These are phyloP conservation scores for Tephrocybe sp. DNA, from an alignment of 768 basidiomycete species.

Conservation along the genomic window DNA sequence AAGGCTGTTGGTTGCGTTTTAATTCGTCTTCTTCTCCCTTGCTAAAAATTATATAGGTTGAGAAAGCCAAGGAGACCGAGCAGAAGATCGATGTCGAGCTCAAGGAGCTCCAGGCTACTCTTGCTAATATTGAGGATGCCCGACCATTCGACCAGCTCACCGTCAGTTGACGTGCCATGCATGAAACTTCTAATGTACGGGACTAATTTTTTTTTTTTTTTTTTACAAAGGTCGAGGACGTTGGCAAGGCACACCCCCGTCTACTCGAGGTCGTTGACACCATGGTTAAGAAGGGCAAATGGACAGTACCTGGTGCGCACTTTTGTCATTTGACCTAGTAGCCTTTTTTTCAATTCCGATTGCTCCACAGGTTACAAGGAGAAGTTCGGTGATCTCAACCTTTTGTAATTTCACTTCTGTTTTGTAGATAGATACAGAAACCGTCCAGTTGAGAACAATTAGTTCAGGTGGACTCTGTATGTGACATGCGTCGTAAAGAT, in stretches of 20 bases:
- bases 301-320: constrained; percentile 87
- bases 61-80: constrained; percentile 86
- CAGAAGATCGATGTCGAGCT: constrained; percentile 90
- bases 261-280: constrained; percentile 88
- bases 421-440: constrained; percentile 17
- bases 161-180: constrained; percentile 39
- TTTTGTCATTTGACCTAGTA: not conserved
- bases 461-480: too few relatives aligned
- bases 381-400: constrained; percentile 93
- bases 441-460: too few relatives aligned
- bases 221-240: constrained; percentile 71
- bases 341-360: not conserved
- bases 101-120: constrained; percentile 86
- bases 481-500: too few relatives aligned
- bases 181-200: too few relatives aligned
- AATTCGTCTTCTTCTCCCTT: not conserved
- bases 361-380: constrained; percentile 75
- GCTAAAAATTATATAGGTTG: constrained; percentile 52
- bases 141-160: constrained; percentile 97
- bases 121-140: constrained; percentile 96
- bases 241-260: constrained; percentile 90
- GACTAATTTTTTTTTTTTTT: not conserved
- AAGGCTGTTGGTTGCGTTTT: constrained; percentile 69
- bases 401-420: constrained; percentile 60
- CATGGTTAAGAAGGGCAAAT: constrained; percentile 98